phyloP scores from a whole-genome alignment of 2,329 filamentous ascomycete genomes.

The Pezicula carpinea region DNA sequence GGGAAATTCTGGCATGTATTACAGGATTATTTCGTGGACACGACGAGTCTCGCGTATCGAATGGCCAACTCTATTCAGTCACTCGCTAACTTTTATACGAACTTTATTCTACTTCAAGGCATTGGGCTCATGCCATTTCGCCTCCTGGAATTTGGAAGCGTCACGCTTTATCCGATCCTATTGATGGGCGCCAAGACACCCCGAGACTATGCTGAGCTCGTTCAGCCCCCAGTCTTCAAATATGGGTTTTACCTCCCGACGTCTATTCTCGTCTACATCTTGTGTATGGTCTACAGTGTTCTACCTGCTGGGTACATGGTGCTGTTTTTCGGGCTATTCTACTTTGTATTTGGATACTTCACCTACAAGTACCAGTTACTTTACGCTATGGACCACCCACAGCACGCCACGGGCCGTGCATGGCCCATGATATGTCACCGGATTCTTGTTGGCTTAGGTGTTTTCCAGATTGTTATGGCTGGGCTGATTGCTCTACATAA shows the following conservation, averaged over 20 bases:
- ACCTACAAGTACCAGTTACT: constrained; percentile 96
- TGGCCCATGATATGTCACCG: constrained; percentile 98
- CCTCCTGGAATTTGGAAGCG: constrained; percentile 81
- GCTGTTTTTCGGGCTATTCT: constrained; percentile 75
- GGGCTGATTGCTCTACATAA: constrained; percentile 73
- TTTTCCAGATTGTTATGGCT: constrained; percentile 89
- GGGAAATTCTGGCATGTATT: constrained; percentile 70
- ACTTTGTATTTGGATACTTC: constrained; percentile 79
- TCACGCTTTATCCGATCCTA: constrained; percentile 77
- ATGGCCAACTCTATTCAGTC: constrained; percentile 72
- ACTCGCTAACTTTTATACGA: constrained; percentile 82
- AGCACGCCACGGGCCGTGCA: constrained; percentile 86
- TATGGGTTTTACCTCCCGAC: constrained; percentile 96
- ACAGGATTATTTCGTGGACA: constrained; percentile 71
- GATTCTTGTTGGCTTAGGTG: constrained; percentile 75
- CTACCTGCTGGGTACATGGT: constrained; percentile 76
- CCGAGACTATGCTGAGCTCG: constrained; percentile 78
- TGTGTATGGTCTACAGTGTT: constrained; percentile 92
- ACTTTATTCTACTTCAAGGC: constrained; percentile 89
- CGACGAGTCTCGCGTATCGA: constrained; percentile 68
- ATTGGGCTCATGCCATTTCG: constrained; percentile 92
- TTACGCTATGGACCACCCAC: constrained; percentile 96
- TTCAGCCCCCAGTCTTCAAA: constrained; percentile 80
- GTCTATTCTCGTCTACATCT: constrained; percentile 86
- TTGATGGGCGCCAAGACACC: constrained; percentile 79